Evolutionary conservation across 2,329 filamentous ascomycete genomes (phyloP), one percentile per base, ranked within the genome.

Genomic region (Beauveria rudraprayagi): DNA sequence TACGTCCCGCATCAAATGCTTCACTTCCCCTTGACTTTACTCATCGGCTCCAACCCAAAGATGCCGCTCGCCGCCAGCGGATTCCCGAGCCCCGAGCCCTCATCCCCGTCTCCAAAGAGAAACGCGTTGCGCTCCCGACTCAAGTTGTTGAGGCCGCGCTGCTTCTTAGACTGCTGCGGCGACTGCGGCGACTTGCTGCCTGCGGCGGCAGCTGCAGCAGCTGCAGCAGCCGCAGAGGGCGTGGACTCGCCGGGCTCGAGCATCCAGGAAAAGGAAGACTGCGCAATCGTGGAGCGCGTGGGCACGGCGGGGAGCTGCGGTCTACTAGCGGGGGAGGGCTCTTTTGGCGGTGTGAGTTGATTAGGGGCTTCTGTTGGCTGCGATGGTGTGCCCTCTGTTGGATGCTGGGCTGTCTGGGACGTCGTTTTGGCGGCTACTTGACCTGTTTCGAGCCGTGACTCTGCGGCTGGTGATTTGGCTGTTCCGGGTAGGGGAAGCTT

Each of bases 221-320:
- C 28, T 3, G 40, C 41, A 43, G 50, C 50, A 6, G 48, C 63
- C 3, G 65, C 34, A 55, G 68, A 65, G 46, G 63, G 66, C 11
- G 53, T 61, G 0, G 75, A 71, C 59, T 76, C 69, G 65, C 82
- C 80, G 3, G 81, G 82, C 65, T 86, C 85, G 2, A 92, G 78
- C 88, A 92, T 92, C 87, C 87, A 91, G 1, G 88, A 86, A 71
- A 91, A 92, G 4, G 86, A 88, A 8, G 89, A 91, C 65, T 90
- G 87, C 1, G 87, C 87, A 40, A 91, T 78, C 0, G 81, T 84
- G 3, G 87, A 88, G 24, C 87, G 80, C 22, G 84, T 84, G 0
- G 83, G 84, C 17, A 85, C 80, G 2, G 50, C 55, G 19, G 54
- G 30, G 17, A 55, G 22, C 10, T 37, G 37, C 7, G 56, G 47